Evolutionary conservation across 2,329 filamentous ascomycete species (phyloP), one percentile per base, ranked within the genome.

Genomic region (Chalaropsis thielavioides): DNA sequence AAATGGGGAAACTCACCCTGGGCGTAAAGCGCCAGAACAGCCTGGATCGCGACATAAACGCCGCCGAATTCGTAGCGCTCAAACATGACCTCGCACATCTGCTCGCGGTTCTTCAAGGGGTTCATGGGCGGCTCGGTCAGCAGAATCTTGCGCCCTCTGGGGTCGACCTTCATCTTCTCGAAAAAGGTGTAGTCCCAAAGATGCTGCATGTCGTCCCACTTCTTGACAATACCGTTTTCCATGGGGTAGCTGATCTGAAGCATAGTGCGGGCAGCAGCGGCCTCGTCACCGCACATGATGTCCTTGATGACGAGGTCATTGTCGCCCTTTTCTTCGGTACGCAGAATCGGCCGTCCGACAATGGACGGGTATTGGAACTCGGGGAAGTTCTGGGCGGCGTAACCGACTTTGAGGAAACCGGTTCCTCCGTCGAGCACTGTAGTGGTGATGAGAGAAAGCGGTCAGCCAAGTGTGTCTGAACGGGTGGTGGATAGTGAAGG

Each of bases 141-240:
- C 69, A 99, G 83, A 75, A 99, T 97, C 83, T 99, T 99, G 76
- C 92, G 90, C 70, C 90, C 92, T 24, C 84, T 84, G 1, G 94
- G 85, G 75, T 97, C 89, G 70, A 99, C 81, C 76, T 91, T 85
- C 84, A 99, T 89, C 84, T 97, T 97, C 76, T 99, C 92, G 76
- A 84, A 87, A 76, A 99, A 99, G 27, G 94, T 99, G 76, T 95
- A 97, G 78, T 99, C 92, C 94, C 94, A 99, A 65, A 99, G 86
- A 74, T 97, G 92, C 80, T 96, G 90, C 94, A 99, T 99, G 76
- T 99, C 94, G 71, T 99, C 94, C 94, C 94, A 99, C 74, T 91
- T 92, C 83, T 96, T 97, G 70, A 99, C 91, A 72, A 99, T 97
- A 72, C 94, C 94, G 75, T 99, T 99, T 77, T 99, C 94, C 94